A percentile compares a stretch with the other conserved stretches of the same genome.
Conservation (phyloP, 345 rosid species). For the Trapa incisa region DNA sequence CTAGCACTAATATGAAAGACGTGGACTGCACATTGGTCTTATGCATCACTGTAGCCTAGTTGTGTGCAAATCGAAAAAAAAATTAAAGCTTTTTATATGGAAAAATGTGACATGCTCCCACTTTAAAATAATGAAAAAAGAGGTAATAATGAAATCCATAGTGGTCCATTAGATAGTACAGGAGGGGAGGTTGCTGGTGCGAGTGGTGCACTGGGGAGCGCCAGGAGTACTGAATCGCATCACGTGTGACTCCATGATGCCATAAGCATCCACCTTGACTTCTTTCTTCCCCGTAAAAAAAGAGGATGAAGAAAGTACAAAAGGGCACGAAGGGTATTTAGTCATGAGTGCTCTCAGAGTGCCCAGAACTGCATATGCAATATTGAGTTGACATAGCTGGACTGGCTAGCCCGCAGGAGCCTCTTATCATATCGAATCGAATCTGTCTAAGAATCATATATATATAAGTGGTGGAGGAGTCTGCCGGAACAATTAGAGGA, state of each 20-base stretch:
- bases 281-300: neutral
- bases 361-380: neutral
- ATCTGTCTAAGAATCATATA: no score
- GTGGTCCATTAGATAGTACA: conserved; percentile 1
- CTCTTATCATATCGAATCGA: neutral
- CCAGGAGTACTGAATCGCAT: conserved; percentile 36
- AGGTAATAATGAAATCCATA: neutral
- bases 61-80: no score
- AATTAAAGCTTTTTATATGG: no score
- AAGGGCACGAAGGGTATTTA: no score
- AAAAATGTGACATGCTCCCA: no score
- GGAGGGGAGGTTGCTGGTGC: neutral
- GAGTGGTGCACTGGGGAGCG: conserved; percentile 9
- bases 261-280: conserved; percentile 39
- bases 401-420: conserved; percentile 13
- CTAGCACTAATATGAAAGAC: neutral
- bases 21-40: neutral
- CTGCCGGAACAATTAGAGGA: no score
- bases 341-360: neutral
- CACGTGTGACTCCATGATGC: conserved; percentile 62
- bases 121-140: no score
- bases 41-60: neutral
- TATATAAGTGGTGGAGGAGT: no score
- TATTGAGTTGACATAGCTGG: conserved; percentile 14
- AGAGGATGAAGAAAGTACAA: no score